Evolutionary conservation across 768 basidiomycete genomes (phyloP).

Genomic region (Termitomyces sp.): DNA sequence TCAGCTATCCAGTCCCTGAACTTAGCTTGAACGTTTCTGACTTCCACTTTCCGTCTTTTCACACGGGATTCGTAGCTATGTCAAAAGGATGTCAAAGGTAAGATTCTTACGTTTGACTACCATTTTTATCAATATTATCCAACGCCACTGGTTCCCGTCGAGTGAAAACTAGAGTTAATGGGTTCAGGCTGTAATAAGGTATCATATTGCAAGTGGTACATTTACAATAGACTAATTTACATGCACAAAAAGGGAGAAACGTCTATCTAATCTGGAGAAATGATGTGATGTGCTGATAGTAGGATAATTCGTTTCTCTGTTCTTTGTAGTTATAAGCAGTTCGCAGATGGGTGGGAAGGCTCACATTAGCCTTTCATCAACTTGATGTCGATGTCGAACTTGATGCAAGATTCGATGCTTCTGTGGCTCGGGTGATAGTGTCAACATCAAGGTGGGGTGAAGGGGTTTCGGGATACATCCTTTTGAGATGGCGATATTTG

Average conservation of each 20-base stretch:
- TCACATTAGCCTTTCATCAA: background rate
- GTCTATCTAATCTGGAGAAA: background rate
- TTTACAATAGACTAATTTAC: background rate
- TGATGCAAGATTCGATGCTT: slow-evolving; percentile 7
- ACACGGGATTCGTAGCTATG: background rate
- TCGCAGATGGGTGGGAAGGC: background rate
- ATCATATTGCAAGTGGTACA: background rate
- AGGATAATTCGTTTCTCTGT: background rate
- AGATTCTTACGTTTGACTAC: background rate
- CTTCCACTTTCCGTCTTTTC: background rate
- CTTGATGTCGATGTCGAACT: slow-evolving; percentile 10
- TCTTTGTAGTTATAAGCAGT: background rate
- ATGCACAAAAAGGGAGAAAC: background rate
- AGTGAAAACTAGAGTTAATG: background rate
- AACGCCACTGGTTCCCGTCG: background rate
- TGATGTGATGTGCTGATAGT: background rate
- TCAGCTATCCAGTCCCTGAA: background rate
- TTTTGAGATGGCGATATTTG: slow-evolving; percentile 77
- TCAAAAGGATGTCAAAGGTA: background rate
- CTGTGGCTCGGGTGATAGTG: slow-evolving; percentile 5
- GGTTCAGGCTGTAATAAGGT: background rate
- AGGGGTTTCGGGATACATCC: slow-evolving; percentile 51
- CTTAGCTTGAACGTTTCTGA: background rate
- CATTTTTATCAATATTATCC: background rate
- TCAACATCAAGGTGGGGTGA: slow-evolving; percentile 12